Conservation (phyloP, 331 rosid genomes). For the Erythrophleum ivorense region DNA sequence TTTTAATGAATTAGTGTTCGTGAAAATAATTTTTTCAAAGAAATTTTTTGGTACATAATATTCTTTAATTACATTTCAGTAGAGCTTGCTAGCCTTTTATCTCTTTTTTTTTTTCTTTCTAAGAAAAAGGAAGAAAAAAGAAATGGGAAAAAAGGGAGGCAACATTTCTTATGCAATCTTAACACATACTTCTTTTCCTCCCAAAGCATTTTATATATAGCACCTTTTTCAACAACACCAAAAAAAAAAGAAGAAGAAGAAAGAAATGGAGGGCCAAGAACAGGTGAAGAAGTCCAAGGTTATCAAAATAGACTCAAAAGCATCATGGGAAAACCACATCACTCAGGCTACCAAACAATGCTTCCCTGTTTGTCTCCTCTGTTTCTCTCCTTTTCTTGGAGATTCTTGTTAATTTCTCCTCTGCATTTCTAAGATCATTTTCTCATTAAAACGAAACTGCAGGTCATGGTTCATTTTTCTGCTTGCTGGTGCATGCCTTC, state of each 20-base stretch:
- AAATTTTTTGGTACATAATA: too few relatives aligned
- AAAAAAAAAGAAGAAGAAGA: slow-evolving; percentile 8
- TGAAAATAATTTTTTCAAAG: too few relatives aligned
- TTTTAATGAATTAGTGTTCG: too few relatives aligned
- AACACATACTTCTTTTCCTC: neutral
- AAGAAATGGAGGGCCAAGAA: slow-evolving; percentile 47
- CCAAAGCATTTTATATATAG: neutral
- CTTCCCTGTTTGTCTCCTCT: slow-evolving; percentile 43
- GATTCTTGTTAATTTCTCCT: neutral
- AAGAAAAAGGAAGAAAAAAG: neutral
- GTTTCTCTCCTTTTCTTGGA: neutral
- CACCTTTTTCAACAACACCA: neutral
- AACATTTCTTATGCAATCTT: too few relatives aligned
- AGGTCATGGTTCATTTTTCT: slow-evolving; percentile 65
- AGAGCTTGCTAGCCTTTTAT: too few relatives aligned
- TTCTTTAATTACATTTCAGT: too few relatives aligned
- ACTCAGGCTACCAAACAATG: slow-evolving; percentile 51
- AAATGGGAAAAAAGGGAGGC: too few relatives aligned
- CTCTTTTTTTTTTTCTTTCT: too few relatives aligned
- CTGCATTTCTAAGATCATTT: neutral
- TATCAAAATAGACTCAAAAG: slow-evolving; percentile 49
- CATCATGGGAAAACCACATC: slow-evolving; percentile 55
- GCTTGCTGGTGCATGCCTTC: slow-evolving; percentile 68
- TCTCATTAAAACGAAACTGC: slow-evolving; percentile 8
- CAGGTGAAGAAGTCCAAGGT: slow-evolving; percentile 52